Evolutionary conservation across 306 rosid genomes (phyloP).

Genomic region (Begonia loranthoides): DNA sequence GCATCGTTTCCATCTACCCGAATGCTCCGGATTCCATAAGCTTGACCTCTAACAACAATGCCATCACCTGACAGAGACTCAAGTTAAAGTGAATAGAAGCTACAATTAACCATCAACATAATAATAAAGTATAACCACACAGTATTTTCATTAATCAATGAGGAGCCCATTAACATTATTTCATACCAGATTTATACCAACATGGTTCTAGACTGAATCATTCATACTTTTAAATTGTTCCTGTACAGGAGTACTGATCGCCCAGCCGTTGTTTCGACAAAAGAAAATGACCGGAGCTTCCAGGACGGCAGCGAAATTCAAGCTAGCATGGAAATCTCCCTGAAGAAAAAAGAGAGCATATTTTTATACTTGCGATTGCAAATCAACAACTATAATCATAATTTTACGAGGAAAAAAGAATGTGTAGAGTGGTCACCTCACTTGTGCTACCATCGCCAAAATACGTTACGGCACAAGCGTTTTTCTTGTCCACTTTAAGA

Average conservation of each 20-base stretch:
- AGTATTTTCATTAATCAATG: too few relatives aligned
- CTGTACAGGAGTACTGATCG: conserved; percentile 83
- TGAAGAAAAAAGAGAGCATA: conserved; percentile 9
- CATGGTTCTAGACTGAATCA: too few relatives aligned
- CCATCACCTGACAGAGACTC: conserved; percentile 44
- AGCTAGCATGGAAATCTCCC: conserved; percentile 96
- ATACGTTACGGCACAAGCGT: conserved; percentile 46
- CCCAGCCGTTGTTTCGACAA: conserved; percentile 99
- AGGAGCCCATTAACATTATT: too few relatives aligned
- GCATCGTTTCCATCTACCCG: conserved; percentile 72
- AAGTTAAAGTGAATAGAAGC: too few relatives aligned
- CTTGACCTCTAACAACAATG: conserved; percentile 53
- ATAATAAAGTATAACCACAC: too few relatives aligned
- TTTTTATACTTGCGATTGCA: neutral
- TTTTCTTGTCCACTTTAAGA: conserved; percentile 46
- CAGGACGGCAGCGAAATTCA: conserved; percentile 75
- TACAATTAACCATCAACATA: too few relatives aligned
- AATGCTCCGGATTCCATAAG: conserved; percentile 53
- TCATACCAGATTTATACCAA: too few relatives aligned
- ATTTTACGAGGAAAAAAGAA: neutral
- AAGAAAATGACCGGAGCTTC: conserved; percentile 80
- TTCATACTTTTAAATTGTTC: conserved; percentile 83
- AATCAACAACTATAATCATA: neutral
- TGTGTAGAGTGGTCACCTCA: conserved; percentile 35
- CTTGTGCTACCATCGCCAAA: conserved; percentile 56